phyloP scores from a whole-genome alignment of 257 asterid species.

The Capsicum chinense region DNA sequence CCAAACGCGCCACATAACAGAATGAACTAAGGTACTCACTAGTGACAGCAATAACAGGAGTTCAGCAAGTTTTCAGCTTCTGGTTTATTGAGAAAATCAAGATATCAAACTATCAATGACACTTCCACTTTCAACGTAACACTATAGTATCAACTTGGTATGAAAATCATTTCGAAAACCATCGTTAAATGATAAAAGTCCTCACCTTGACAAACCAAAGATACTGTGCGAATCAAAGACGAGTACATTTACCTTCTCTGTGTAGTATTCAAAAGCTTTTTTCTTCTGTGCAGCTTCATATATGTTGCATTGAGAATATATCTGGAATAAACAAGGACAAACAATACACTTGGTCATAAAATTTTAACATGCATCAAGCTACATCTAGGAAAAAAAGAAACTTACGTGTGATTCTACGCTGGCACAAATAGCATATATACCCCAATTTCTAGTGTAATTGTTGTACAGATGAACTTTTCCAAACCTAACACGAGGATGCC shows the following conservation, averaged over 20 bases:
- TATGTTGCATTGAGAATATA: slow-evolving; percentile 85
- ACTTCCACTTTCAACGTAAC: neutral
- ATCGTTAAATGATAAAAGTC: neutral
- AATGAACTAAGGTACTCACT: neutral
- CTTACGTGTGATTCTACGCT: slow-evolving; percentile 94
- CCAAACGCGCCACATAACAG: neutral
- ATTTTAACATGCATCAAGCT: slow-evolving; percentile 3
- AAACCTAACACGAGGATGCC: slow-evolving; percentile 93
- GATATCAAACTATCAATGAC: too few species aligned
- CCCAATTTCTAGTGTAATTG: slow-evolving; percentile 91
- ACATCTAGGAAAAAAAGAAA: slow-evolving; percentile 18
- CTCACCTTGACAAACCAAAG: neutral
- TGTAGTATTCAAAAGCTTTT: slow-evolving; percentile 81
- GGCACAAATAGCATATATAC: slow-evolving; percentile 88
- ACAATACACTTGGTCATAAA: slow-evolving; percentile 22
- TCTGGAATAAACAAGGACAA: slow-evolving; percentile 40
- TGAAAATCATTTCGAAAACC: neutral
- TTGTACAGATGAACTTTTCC: slow-evolving; percentile 90
- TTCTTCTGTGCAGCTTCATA: slow-evolving; percentile 85
- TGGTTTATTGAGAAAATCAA: too few species aligned
- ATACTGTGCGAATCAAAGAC: slow-evolving; percentile 10
- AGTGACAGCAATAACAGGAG: neutral
- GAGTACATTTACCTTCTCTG: slow-evolving; percentile 69
- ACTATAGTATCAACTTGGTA: neutral
- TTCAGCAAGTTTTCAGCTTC: too few species aligned